Base-by-base conservation (phyloP, 192 early-diverging fungal species). In the Coemansia sp. region DNA sequence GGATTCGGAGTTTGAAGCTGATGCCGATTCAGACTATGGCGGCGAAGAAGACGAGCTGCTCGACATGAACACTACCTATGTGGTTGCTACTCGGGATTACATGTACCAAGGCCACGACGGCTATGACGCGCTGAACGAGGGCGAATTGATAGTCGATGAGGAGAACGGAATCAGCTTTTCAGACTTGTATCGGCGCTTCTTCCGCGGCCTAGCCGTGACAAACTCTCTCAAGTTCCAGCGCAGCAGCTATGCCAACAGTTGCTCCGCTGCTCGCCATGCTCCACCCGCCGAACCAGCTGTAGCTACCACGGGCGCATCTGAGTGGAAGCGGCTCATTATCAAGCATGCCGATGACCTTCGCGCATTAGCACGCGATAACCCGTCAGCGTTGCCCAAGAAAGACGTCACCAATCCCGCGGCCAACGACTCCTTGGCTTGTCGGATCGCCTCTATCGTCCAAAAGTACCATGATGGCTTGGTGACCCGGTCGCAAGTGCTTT, bases 51-150 rank as follows among this genome's bases (percentile, higher is more conserved):
- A 82, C 45, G 76, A 65, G 20, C 70, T 73, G 36, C 65, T 90
- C 2, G 85, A 88, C 39, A 68, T 84, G 62, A 45, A 85, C 9
- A 61, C 72, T 1, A 47, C 59, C 23, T 90, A 90, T 23, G 60
- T 71, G 0, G 79, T 88, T 11, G 84, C 76, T n/a, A 88, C 87
- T 10, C 76, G 88, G 14, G 61, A 77, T 55, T 90, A 90, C 70
- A 74, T 90, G 82, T 86, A 86, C 61, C 61, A 63, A 3, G 88
- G 88, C 1, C 83, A 85, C 61, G 88, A 90, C 59, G 88, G 88
- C 1, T 90, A 82, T 61, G 70, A 60, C 1, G 65, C 75, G 10
- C 62, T 90, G 21, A 75, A 62, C 13, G 68, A 70, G 8, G 75
- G 84, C 34, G 65, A 86, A 52, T 58, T 72, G 26, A 11, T 90